phyloP scores from a whole-genome alignment of 805 yeast genomes.

The Ascoidea rubescens region DNA sequence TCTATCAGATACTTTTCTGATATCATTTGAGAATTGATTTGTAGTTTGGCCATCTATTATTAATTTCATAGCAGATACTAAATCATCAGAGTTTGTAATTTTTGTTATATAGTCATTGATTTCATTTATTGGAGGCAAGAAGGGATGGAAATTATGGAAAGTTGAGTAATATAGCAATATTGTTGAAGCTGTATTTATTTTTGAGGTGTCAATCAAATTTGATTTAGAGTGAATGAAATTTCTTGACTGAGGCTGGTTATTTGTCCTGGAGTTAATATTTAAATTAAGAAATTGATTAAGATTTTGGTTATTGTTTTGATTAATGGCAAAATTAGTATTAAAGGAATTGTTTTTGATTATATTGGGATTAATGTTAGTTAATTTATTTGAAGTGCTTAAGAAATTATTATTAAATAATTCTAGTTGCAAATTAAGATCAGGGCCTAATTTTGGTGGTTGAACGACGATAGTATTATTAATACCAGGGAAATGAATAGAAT shows the following conservation, averaged over 20 bases:
- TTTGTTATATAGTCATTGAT: constrained; percentile 20
- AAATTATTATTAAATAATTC: constrained; percentile 3
- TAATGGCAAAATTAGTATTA: constrained; percentile 3
- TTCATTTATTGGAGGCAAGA: constrained; percentile 27
- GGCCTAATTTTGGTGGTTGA: neutral
- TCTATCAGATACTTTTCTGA: constrained; percentile 25
- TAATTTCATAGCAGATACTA: constrained; percentile 32
- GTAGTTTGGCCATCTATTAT: constrained; percentile 35
- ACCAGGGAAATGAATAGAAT: neutral
- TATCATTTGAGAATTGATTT: constrained; percentile 22
- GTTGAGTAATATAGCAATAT: constrained; percentile 20
- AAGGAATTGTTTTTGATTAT: neutral
- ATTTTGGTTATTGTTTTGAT: constrained; percentile 16
- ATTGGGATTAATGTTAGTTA: too few relatives aligned
- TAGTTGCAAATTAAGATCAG: neutral
- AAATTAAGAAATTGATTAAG: neutral
- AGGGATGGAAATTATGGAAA: constrained; percentile 32
- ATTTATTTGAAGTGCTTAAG: too few relatives aligned
- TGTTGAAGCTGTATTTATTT: constrained; percentile 10
- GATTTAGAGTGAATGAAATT: neutral
- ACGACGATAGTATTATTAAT: too few relatives aligned
- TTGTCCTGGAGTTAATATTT: neutral
- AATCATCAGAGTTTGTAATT: constrained; percentile 24
- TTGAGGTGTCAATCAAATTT: neutral
- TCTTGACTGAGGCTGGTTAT: neutral